These are phyloP conservation scores for Aureobasidium sp. DNA, from an alignment of 2,329 filamentous ascomycete species.

Conservation along the genomic window DNA sequence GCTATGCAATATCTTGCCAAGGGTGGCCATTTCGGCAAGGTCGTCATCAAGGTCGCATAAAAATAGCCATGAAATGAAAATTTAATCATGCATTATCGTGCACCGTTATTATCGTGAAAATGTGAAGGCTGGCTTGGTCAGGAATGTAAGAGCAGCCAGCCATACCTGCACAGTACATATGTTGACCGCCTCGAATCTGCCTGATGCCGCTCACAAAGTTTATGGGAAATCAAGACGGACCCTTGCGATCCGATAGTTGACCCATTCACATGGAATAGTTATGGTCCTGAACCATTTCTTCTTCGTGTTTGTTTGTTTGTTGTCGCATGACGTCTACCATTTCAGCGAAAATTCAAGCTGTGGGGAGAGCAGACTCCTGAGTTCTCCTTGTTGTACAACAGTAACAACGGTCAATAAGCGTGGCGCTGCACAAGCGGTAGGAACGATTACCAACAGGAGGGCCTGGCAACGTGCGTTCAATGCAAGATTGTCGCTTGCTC, in stretches of 20 bases:
- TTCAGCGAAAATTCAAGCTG: background rate
- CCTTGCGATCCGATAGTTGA: background rate
- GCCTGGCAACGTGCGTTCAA: conserved; percentile 2
- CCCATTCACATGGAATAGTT: background rate
- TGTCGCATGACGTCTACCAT: background rate
- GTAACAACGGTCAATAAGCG: conserved; percentile 12
- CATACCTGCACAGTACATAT: background rate
- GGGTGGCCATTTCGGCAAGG: conserved; percentile 39
- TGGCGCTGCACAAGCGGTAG: conserved; percentile 10
- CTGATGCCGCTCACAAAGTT: background rate
- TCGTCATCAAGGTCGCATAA: conserved; percentile 30
- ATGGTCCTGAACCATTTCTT: background rate
- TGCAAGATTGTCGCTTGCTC: conserved; percentile 8
- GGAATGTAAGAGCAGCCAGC: background rate
- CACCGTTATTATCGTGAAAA: conserved; percentile 5
- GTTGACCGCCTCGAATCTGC: background rate
- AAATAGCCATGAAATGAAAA: background rate
- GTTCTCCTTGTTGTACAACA: conserved; percentile 6
- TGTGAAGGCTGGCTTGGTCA: background rate
- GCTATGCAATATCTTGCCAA: conserved; percentile 38
- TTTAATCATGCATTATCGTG: conserved; percentile 2
- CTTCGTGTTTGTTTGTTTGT: conserved; percentile 3
- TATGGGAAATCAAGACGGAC: background rate
- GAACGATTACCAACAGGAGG: conserved; percentile 8
- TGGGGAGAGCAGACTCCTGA: conserved; percentile 1